These are phyloP conservation scores for Candida sithepensis DNA, from an alignment of 805 yeast species.

Conservation along the genomic window DNA sequence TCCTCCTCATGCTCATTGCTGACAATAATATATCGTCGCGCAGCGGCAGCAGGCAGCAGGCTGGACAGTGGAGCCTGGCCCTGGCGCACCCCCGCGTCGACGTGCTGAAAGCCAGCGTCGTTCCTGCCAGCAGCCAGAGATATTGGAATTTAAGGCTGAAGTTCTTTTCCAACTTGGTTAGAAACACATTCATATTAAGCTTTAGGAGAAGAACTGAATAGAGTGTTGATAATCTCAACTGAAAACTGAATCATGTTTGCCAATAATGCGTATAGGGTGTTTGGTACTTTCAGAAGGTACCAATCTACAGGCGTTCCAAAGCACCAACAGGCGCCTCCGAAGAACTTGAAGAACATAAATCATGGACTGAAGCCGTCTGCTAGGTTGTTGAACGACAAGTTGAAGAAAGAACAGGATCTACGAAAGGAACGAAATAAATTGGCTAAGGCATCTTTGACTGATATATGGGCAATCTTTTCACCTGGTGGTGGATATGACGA, in stretches of 20 bases:
- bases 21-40: too few species aligned
- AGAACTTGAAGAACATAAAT: not conserved
- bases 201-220: too few species aligned
- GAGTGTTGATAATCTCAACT: too few species aligned
- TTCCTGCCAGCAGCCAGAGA: too few species aligned
- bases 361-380: conserved; percentile 23
- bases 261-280: not conserved
- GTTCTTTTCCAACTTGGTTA: too few species aligned
- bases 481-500: conserved; percentile 28
- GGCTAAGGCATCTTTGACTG: conserved; percentile 38
- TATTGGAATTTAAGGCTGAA: too few species aligned
- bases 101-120: too few species aligned
- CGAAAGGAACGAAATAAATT: conserved; percentile 31
- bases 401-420: conserved; percentile 28
- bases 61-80: too few species aligned
- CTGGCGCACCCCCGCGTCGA: too few species aligned
- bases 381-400: conserved; percentile 17
- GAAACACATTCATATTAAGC: too few species aligned
- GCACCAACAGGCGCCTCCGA: conserved; percentile 8
- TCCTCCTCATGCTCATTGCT: too few species aligned
- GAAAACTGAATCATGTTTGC: not conserved
- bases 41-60: too few species aligned
- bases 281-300: not conserved
- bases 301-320: conserved; percentile 2
- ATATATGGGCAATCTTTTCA: conserved; percentile 32